Base-by-base conservation (phyloP, 1,284 basidiomycete genomes). In the Apiotrichum mycotoxinovorans region DNA sequence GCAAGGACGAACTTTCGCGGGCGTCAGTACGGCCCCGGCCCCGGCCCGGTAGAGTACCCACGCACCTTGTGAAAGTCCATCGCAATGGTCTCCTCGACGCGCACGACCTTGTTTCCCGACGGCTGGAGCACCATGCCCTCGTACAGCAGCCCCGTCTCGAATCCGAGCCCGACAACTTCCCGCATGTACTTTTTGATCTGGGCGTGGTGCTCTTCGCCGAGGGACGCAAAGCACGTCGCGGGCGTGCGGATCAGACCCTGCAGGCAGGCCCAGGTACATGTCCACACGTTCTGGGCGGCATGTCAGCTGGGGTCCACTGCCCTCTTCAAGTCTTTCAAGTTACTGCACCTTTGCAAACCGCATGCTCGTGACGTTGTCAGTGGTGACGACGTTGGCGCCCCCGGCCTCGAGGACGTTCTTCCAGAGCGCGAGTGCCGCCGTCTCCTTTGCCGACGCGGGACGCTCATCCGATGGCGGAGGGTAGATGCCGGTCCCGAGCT, bases 231-330 rank as follows among this genome's bases (percentile, higher is more conserved):
- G 23, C 61, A 60, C 2, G 62, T 57, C 38, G 68, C 62, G 1
- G 65, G 67, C 10, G 66, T 64, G 11, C 72, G 68, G n/a, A 69
- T 62, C 9, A 76, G 63, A 20, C 69, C 68, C 51, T 73, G 67
- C 22, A 74, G 62, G 1, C 68, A 65, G 0, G 73, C 69, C 67
- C 71, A 72, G 26, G 68, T 65, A 38, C 65, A 66, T 46, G 75
- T 77, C 70, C 70, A 72, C 1, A 76, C 66, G 66, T 76, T 76
- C 74, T 75, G 61, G 52, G 54, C 22, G 34, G 30, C 30, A 30
- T 33, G 43, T 11, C 18, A 17, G 20, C 30, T 26, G 37, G 3
- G 9, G n/a, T 3, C 23, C 4, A 15, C 18, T n/a, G n/a, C n/a
- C n/a, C n/a, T 4, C 5, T 11, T 27, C 38, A 20, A 4, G 15